Evolutionary conservation across 2,329 filamentous ascomycete species (phyloP).

Genomic region (Colletotrichum sp.): DNA sequence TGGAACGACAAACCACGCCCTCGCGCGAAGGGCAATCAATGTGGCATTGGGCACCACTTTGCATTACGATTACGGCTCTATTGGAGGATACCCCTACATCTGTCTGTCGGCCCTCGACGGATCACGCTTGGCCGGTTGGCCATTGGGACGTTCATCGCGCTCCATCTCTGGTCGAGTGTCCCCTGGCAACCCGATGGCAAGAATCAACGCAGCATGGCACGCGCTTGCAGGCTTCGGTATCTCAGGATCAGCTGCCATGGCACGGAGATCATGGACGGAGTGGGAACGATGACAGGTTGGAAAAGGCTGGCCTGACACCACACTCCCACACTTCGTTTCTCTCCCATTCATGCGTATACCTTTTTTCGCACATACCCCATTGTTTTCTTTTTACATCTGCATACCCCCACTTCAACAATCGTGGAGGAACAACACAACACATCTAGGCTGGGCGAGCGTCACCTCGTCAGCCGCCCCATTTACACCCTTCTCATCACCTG

Average conservation of each 20-base stretch:
- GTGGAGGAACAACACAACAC: conserved; percentile 10
- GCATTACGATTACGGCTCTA: conserved; percentile 20
- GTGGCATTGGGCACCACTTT: conserved; percentile 20
- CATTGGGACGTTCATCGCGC: neutral
- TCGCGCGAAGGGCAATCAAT: conserved; percentile 19
- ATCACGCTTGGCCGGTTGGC: neutral
- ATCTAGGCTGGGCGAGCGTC: conserved; percentile 9
- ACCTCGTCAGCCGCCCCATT: conserved; percentile 10
- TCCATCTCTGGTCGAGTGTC: neutral
- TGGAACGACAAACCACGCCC: conserved; percentile 15
- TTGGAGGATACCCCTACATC: conserved; percentile 18
- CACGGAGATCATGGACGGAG: neutral
- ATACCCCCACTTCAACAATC: conserved; percentile 21
- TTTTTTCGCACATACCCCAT: conserved; percentile 20
- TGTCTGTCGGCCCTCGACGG: conserved; percentile 1
- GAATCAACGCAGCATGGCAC: neutral
- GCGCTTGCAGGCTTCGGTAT: neutral
- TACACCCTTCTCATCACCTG: conserved; percentile 4
- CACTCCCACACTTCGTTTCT: conserved; percentile 10
- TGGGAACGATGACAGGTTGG: conserved; percentile 5
- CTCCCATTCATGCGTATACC: conserved; percentile 20
- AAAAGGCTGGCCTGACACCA: conserved; percentile 21
- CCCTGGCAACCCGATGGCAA: neutral
- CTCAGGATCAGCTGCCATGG: neutral
- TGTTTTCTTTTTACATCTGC: conserved; percentile 6